Base-by-base conservation (phyloP, 2,329 filamentous ascomycete species). In the Ceratocystiopsis sp. region DNA sequence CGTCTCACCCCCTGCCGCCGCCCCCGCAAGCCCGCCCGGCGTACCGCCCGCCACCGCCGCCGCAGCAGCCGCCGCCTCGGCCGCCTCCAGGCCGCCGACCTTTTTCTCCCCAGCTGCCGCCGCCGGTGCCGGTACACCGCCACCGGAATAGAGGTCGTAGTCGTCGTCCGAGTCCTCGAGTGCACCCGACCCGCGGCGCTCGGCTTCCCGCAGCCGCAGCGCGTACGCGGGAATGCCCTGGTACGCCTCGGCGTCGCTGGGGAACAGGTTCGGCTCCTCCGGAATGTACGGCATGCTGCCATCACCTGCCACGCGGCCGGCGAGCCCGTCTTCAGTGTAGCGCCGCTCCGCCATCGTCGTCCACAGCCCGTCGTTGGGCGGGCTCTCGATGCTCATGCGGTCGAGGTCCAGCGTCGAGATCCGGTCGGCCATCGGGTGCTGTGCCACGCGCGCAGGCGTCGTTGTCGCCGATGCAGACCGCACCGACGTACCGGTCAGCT, bases 311-410 rank as follows among this genome's bases (percentile, higher is more conserved):
- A 55, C 51, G 40, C 50, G 25, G 21, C 21, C 21, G 21, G 4
- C 21, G 46, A 50, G 29, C 41, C 50, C 11, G 40, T 50, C 46
- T 38, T 50, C 40, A 35, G 45, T 42, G 38, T 51, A 44, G 38
- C 49, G 43, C 51, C 51, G 43, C 46, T 48, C 38, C 41, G 50
- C 49, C 2, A 38, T 47, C 18, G 51, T 54, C 15, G 59, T 63
- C 49, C 55, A 58, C 43, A 62, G 54, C 8, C 57, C 55, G 42
- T 62, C 59, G 41, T 47, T 54, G 10, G 55, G 58, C 39, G 55
- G 60, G 44, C 56, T 55, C 18, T 61, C 59, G 2, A 60, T 56
- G 49, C 53, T 56, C 53, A 60, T 58, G 34, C 52, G 52, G 47
- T 60, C 55, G 32, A 57, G 51, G 11, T 58, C 57, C 32, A 54